A percentile compares a stretch with the other conserved stretches of the same genome.
Conservation (phyloP, 306 rosid genomes). For the Cucurbita moschata region DNA sequence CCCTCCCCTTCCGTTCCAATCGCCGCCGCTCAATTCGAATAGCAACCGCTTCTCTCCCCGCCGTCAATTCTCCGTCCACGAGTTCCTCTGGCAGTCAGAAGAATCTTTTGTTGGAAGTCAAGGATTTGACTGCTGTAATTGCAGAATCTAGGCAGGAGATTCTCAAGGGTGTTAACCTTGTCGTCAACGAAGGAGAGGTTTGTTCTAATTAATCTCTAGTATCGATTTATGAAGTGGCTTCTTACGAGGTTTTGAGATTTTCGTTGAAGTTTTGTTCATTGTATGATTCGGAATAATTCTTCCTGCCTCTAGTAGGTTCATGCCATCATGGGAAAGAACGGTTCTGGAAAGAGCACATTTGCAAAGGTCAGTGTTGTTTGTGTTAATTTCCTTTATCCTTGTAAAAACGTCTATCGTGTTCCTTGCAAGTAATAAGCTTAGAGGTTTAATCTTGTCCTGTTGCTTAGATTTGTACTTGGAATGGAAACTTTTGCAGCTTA, state of each 20-base stretch:
- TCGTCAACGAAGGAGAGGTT: conserved; percentile 64
- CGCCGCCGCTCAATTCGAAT: conserved; percentile 1
- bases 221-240: neutral
- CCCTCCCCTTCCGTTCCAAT: conserved; percentile 9
- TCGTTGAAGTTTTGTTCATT: neutral
- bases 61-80: conserved; percentile 12
- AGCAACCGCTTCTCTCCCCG: conserved; percentile 18
- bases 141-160: conserved; percentile 43
- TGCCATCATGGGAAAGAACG: conserved; percentile 92
- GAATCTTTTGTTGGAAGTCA: conserved; percentile 57
- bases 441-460: neutral
- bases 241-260: neutral
- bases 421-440: neutral
- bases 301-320: conserved; percentile 33
- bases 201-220: neutral
- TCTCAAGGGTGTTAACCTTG: conserved; percentile 72
- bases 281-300: neutral
- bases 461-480: neutral
- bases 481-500: neutral
- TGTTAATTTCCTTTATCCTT: neutral
- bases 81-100: conserved; percentile 9
- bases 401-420: neutral
- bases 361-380: conserved; percentile 43
- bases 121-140: conserved; percentile 60
- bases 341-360: conserved; percentile 91